Conservation (phyloP, 2,329 filamentous ascomycete species). For the Cladosporium sp. region DNA sequence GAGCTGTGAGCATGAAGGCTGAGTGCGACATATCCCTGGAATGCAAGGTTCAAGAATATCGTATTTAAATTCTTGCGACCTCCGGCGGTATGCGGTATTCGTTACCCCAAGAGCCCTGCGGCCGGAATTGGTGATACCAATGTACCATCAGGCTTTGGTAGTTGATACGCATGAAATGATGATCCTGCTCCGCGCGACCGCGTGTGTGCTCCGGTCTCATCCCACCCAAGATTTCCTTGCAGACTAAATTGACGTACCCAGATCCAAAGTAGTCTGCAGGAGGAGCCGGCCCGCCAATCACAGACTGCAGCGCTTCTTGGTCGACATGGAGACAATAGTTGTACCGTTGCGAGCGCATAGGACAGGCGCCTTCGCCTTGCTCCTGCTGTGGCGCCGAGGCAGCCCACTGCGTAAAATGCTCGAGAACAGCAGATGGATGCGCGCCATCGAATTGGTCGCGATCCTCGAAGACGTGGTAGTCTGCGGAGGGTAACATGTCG, state of each 20-base stretch:
- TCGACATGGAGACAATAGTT: constrained; percentile 25
- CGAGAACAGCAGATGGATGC: constrained; percentile 18
- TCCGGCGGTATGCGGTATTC: constrained; percentile 16
- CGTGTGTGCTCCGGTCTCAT: constrained; percentile 16
- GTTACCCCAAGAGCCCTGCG: constrained; percentile 13
- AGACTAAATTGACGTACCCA: constrained; percentile 18
- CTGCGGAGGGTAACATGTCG: constrained; percentile 20
- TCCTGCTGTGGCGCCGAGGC: constrained; percentile 17
- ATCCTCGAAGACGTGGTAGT: constrained; percentile 22
- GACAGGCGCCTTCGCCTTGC: constrained; percentile 12
- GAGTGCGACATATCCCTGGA: too few relatives aligned
- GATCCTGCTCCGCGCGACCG: constrained; percentile 9
- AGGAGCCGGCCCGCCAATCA: constrained; percentile 12
- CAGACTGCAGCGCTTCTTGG: constrained; percentile 19
- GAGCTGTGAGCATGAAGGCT: too few relatives aligned
- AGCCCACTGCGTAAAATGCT: constrained; percentile 23
- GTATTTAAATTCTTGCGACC: neutral
- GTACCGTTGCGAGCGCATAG: constrained; percentile 21
- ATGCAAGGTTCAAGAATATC: neutral
- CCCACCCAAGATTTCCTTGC: constrained; percentile 2
- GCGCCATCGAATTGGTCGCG: constrained; percentile 4
- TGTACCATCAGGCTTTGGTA: constrained; percentile 14
- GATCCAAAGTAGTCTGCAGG: constrained; percentile 6
- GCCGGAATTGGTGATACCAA: constrained; percentile 16
- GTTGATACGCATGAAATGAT: constrained; percentile 17